These are phyloP conservation scores for Helminthosporium solani DNA, from an alignment of 2,329 filamentous ascomycete species.

Conservation along the genomic window DNA sequence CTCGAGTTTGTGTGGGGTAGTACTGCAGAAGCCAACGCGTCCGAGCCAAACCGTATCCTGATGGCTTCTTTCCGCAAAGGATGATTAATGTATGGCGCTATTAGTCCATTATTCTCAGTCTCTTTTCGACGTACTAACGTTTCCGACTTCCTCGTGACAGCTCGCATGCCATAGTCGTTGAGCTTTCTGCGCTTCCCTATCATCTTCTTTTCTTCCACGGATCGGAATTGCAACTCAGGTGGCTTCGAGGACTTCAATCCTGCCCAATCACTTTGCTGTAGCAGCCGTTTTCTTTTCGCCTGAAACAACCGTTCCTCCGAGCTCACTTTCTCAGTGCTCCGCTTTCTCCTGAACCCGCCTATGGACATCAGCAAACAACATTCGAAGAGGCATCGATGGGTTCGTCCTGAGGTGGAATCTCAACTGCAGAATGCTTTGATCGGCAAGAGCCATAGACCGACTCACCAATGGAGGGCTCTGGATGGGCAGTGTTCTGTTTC, in stretches of 20 bases:
- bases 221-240: slow-evolving; percentile 28
- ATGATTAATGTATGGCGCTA: slow-evolving; percentile 14
- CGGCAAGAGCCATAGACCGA: slow-evolving; percentile 11
- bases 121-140: background rate
- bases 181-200: slow-evolving; percentile 39
- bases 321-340: slow-evolving; percentile 9
- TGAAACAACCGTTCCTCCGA: slow-evolving; percentile 25
- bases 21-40: slow-evolving; percentile 27
- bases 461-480: slow-evolving; percentile 8
- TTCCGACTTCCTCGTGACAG: background rate
- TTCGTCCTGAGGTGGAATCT: background rate
- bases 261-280: slow-evolving; percentile 38
- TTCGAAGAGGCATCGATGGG: background rate
- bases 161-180: slow-evolving; percentile 5
- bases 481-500: background rate
- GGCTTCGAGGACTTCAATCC: slow-evolving; percentile 33
- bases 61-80: slow-evolving; percentile 26
- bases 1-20: slow-evolving; percentile 8
- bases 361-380: slow-evolving; percentile 6
- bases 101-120: slow-evolving; percentile 1
- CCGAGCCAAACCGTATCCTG: slow-evolving; percentile 39
- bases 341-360: slow-evolving; percentile 5
- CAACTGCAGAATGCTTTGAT: slow-evolving; percentile 3
- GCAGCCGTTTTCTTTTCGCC: slow-evolving; percentile 29
- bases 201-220: slow-evolving; percentile 26